Base-by-base conservation (phyloP, 495 filamentous ascomycete species). In the Pyronema omphalodes region DNA sequence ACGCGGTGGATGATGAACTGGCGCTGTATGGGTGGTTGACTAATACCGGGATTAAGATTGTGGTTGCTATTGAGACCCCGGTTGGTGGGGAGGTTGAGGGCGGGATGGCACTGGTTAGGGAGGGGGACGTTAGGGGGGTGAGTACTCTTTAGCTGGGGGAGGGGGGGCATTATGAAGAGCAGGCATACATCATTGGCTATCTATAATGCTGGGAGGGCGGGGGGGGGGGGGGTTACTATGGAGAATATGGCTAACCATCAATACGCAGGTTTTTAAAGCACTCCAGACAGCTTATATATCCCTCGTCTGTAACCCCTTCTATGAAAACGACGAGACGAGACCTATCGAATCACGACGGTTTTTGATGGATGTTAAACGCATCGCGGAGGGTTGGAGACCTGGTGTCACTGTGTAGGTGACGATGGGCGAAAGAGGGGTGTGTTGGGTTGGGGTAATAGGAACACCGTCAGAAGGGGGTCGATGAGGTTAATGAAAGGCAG, bases 1-100 rank as follows among this genome's bases (percentile, higher is more conserved):
- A 95, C 66, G 84, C 85, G 14, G 72, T 98, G 41, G 93, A 96
- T 69, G 93, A 98, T 67, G 77, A 86, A 9, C 71, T 96, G 17
- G 86, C 87, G 14, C 78, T 82, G 53, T 98, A 95, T 71, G 91
- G 91, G 56, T 96, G 85, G 79, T 73, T 94, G 63, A 96, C 91
- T n/a, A 95, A 93, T 66, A 96, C 93, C 6, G 89, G 88, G 6
- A 78, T 89, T 33, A 88, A 85, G 66, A 77, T 98, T 58, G 78
- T 95, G 33, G 78, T 86, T 39, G 78, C 94, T 0, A 82, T 96
- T 11, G 91, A 96, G 66, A 80, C 93, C 39, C 53, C 55, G 17
- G 51, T 58, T 39, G 45, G 62, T 40, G 23, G 59, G 43, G 33
- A 46, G 67, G 55, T 37, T 53, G 23, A 60, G 45, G 33, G 46